Conservation (phyloP, 1,139 yeast genomes). For the Candida sojae region DNA sequence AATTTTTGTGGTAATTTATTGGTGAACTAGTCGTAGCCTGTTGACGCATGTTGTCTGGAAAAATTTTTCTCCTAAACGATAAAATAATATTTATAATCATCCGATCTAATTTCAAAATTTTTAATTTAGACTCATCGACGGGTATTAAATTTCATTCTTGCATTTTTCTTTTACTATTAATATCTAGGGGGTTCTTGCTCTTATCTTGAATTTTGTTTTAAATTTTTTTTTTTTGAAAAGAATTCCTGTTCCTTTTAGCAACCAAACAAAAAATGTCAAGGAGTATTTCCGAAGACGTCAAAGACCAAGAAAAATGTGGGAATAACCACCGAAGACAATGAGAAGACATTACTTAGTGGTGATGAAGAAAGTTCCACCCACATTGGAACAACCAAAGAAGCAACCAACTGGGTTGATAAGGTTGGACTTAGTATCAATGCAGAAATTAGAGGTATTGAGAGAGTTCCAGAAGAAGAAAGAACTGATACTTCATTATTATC, state of each 20-base stretch:
- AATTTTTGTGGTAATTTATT: neutral
- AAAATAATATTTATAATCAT: neutral
- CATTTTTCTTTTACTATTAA: too few relatives aligned
- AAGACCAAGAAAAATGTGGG: constrained; percentile 2
- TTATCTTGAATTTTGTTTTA: neutral
- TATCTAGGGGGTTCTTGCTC: too few relatives aligned
- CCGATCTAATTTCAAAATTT: neutral
- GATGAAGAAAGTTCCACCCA: neutral
- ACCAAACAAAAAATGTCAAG: neutral
- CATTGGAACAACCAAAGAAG: neutral
- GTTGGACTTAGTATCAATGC: constrained; percentile 37
- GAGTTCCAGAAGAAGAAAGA: constrained; percentile 46
- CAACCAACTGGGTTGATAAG: constrained; percentile 26
- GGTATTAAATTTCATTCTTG: too few relatives aligned
- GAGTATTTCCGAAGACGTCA: neutral
- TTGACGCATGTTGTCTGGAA: neutral
- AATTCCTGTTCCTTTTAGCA: neutral
- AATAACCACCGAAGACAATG: neutral
- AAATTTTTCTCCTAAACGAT: neutral
- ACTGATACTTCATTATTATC: constrained; percentile 22
- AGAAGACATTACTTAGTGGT: neutral
- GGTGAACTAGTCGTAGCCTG: too few relatives aligned
- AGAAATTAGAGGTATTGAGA: constrained; percentile 49
- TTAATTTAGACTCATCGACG: neutral
- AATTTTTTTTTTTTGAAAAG: neutral